Percentiles rank a stretch among this genome's conserved stretches.
Conservation (phyloP, 2,329 filamentous ascomycete species). For the Colletotrichum liaoningense region DNA sequence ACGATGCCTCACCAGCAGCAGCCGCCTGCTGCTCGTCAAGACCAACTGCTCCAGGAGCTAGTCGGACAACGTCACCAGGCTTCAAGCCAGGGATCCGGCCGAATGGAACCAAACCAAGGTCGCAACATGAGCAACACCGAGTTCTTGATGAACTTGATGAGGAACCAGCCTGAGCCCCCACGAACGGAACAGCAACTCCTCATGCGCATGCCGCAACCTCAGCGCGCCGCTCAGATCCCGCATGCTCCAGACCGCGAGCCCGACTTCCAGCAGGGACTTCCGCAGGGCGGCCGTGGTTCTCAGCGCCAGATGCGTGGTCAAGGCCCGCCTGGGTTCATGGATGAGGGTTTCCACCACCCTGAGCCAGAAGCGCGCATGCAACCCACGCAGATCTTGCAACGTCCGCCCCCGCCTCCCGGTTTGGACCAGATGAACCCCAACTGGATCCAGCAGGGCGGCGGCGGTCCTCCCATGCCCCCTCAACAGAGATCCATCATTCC, state of each 20-base stretch:
- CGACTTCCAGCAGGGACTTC: conserved; percentile 51
- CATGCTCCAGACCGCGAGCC: conserved; percentile 61
- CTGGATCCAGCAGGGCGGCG: conserved; percentile 61
- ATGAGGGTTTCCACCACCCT: conserved; percentile 62
- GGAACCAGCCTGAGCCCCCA: conserved; percentile 60
- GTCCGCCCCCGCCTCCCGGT: conserved; percentile 69
- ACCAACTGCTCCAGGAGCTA: conserved; percentile 72
- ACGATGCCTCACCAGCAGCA: conserved; percentile 58
- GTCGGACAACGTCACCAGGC: conserved; percentile 68
- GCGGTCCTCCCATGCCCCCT: conserved; percentile 50
- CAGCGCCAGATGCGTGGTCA: conserved; percentile 57
- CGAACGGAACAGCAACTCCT: conserved; percentile 62
- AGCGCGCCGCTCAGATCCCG: conserved; percentile 59
- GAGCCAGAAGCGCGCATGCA: conserved; percentile 64
- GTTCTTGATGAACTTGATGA: conserved; percentile 87
- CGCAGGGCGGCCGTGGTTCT: conserved; percentile 45
- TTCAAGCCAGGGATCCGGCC: conserved; percentile 61
- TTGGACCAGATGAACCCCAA: conserved; percentile 69
- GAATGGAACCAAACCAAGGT: conserved; percentile 55
- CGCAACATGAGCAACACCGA: conserved; percentile 77
- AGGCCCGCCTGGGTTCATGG: conserved; percentile 63
- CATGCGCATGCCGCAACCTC: conserved; percentile 64
- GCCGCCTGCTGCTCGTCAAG: conserved; percentile 58
- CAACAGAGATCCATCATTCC: conserved; percentile 63
- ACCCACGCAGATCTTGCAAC: conserved; percentile 73